Base-by-base conservation (phyloP, 345 rosid genomes). In the Rhizophora mangle region DNA sequence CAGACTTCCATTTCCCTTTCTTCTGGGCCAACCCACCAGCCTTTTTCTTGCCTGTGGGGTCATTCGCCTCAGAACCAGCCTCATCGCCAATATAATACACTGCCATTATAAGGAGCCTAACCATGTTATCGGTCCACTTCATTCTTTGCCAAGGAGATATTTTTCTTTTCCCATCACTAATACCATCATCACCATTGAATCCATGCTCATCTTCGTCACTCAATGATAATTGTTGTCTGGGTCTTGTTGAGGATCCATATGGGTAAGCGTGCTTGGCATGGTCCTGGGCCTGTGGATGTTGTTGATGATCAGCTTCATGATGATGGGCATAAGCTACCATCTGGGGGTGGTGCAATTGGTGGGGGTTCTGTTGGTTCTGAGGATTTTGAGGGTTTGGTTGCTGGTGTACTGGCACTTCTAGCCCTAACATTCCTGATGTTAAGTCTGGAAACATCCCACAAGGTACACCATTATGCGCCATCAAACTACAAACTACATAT, bases 1-100 rank as follows among this genome's bases (percentile, higher is more conserved):
- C 97, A 0, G 99, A 92, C 65, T 92, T 95, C 99, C 99, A 95
- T 55, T 95, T 95, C 68, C 99, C 98, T 77, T 95, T 95, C 92
- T 92, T 95, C 82, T 92, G 99, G 16, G 89, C 66, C 78, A 92
- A 71, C 22, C 74, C 88, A 19, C 85, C 89, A 0, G 68, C 68
- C 69, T 85, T 79, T 77, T 83, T 85, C 82, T 89, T 90, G 9
- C 78, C 85, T 22, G 71, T 59, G 1, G 80, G 79, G 29, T 95
- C 98, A 55, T 47, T 76, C 24, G 68, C 76, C 63, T 90, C 96
- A 3, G 82, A 37, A 1, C 92, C 96, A 63, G 73, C 86, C 68
- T 92, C 98, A 74, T 90, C 99, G 6, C 99, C 99, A 55, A 95
- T 90, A 72, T 90, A 95, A 74, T 79, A 89, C 0, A 95, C 99